Evolutionary conservation across 83 land plant genomes (phyloP).

Genomic region (Thuja plicata): DNA sequence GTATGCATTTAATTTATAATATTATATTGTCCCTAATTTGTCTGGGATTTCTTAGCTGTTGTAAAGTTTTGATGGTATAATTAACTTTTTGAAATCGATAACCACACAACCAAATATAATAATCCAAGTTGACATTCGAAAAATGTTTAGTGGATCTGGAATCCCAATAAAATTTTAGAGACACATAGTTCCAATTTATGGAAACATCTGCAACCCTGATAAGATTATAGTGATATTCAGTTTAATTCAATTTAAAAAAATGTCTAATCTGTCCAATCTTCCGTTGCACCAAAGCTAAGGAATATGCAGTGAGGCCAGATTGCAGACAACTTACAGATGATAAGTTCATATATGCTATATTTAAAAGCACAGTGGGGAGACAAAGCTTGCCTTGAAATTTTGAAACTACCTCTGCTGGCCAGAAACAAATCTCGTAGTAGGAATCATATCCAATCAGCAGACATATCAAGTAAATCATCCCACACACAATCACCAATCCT

Average conservation of each 20-base stretch:
- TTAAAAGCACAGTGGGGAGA: not conserved
- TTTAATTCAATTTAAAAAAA: not conserved
- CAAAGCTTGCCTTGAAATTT: conserved; percentile 59
- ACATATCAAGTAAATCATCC: conserved; percentile 64
- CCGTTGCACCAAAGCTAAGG: not conserved
- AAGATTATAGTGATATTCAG: not conserved
- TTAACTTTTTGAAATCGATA: not conserved
- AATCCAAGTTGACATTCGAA: not conserved
- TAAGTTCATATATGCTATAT: not conserved
- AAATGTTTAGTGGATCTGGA: not conserved
- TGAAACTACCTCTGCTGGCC: conserved; percentile 54
- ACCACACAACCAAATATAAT: not conserved
- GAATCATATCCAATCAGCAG: conserved; percentile 86
- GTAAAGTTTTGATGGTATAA: not conserved
- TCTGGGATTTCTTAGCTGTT: not conserved
- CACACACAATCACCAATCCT: conserved; percentile 59
- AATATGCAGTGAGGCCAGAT: not conserved
- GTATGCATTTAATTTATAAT: not conserved
- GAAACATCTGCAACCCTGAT: not conserved
- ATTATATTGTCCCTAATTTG: not conserved
- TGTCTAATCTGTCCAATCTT: not conserved
- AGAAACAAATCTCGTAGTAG: conserved; percentile 80
- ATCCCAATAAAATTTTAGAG: not conserved
- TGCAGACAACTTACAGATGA: not conserved
- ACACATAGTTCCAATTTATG: not conserved